Conservation (phyloP, 2,329 filamentous ascomycete genomes). For the Epichloe hybrida region DNA sequence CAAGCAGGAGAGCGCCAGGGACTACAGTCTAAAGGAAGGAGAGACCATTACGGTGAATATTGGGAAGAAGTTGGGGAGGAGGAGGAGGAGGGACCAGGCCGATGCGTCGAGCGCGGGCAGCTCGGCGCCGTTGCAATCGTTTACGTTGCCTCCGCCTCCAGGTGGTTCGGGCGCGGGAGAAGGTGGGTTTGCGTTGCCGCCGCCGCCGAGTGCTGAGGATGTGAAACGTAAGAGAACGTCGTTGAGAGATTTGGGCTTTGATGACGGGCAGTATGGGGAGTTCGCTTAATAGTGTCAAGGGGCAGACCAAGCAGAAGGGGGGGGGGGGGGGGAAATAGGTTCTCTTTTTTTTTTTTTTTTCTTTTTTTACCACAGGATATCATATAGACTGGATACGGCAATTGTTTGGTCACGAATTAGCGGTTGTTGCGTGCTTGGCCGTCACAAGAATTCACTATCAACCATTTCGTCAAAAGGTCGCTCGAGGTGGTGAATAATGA, state of each 20-base stretch:
- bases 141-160: constrained; percentile 65
- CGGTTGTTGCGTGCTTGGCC: not conserved
- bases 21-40: constrained; percentile 78
- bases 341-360: not conserved
- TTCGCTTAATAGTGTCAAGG: constrained; percentile 38
- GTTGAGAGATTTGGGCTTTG: constrained; percentile 60
- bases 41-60: constrained; percentile 80
- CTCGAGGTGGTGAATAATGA: too few relatives aligned
- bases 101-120: constrained; percentile 4
- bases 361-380: not conserved
- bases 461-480: not conserved
- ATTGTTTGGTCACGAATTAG: not conserved
- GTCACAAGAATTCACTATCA: not conserved
- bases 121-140: constrained; percentile 33
- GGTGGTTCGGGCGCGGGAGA: constrained; percentile 15
- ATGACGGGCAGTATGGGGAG: constrained; percentile 80
- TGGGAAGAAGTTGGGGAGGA: constrained; percentile 35
- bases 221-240: constrained; percentile 46
- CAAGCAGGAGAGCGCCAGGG: constrained; percentile 32
- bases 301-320: not conserved
- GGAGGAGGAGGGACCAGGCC: constrained; percentile 26
- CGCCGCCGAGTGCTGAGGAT: constrained; percentile 50
- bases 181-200: constrained; percentile 43
- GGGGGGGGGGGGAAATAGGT: not conserved
- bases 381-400: constrained; percentile 1